These are phyloP conservation scores for Melanopsichium pennsylvanicum DNA, from an alignment of 1,284 basidiomycete species.

Conservation along the genomic window DNA sequence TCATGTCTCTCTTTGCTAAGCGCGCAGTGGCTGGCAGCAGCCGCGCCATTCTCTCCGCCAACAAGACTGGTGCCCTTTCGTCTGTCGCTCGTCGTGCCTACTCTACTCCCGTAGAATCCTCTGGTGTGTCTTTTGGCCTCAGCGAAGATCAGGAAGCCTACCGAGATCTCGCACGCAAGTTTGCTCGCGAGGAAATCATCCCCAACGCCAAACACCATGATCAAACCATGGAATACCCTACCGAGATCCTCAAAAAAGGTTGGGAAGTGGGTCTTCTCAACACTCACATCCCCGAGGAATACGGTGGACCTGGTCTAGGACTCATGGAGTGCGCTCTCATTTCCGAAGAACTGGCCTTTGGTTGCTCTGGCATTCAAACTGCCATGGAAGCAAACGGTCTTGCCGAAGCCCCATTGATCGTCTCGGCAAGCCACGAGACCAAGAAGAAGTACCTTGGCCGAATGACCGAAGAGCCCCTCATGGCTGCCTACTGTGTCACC, in stretches of 20 bases:
- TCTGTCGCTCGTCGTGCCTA: conserved; percentile 25
- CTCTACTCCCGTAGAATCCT: conserved; percentile 34
- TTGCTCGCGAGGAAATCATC: conserved; percentile 69
- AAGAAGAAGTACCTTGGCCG: conserved; percentile 71
- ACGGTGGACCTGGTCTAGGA: conserved; percentile 70
- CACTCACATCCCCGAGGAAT: conserved; percentile 67
- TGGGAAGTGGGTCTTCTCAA: conserved; percentile 58
- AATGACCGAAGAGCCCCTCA: conserved; percentile 71
- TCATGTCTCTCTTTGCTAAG: conserved; percentile 42
- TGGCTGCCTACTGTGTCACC: conserved; percentile 71
- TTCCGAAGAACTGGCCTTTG: conserved; percentile 69
- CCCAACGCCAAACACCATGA: conserved; percentile 68
- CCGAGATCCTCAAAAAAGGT: conserved; percentile 70
- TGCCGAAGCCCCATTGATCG: conserved; percentile 70
- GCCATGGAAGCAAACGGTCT: conserved; percentile 69
- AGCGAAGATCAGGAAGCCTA: conserved; percentile 66
- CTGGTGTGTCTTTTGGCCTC: conserved; percentile 58
- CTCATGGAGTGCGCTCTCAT: conserved; percentile 69
- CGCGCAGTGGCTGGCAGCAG: conserved; percentile 39
- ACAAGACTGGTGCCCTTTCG: conserved; percentile 9
- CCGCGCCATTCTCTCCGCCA: conserved; percentile 22
- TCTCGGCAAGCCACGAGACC: conserved; percentile 69
- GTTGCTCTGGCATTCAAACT: conserved; percentile 71
- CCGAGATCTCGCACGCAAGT: conserved; percentile 69
- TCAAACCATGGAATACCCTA: conserved; percentile 68